phyloP scores from a whole-genome alignment of 495 filamentous ascomycete species.

The Parathielavia hyrcaniae region DNA sequence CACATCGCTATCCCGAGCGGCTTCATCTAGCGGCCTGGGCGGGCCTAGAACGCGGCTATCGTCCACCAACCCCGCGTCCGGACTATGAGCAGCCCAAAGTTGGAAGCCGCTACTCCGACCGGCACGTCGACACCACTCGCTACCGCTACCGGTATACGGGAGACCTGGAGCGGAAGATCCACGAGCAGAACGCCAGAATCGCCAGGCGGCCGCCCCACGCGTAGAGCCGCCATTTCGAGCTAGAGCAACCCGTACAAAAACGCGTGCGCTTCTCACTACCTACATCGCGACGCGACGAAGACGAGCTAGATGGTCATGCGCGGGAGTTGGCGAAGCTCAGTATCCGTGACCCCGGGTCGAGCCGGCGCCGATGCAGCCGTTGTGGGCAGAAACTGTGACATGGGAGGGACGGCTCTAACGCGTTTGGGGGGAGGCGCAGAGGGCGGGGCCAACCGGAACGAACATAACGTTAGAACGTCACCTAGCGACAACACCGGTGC shows the following conservation, averaged over 20 bases:
- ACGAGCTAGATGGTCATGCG: constrained; percentile 10
- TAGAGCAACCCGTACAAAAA: constrained; percentile 8
- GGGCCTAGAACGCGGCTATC: constrained; percentile 8
- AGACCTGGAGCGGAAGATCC: not conserved
- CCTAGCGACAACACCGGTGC: no score
- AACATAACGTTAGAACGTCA: no score
- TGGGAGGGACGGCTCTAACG: constrained; percentile 10
- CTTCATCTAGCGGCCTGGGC: constrained; percentile 10
- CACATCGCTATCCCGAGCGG: constrained; percentile 2
- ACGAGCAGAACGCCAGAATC: no score
- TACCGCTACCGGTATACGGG: constrained; percentile 1
- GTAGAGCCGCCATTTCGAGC: constrained; percentile 15
- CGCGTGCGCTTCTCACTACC: constrained; percentile 11
- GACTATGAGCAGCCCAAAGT: constrained; percentile 9
- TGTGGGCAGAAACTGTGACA: constrained; percentile 9
- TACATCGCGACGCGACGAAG: constrained; percentile 4
- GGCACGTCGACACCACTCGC: constrained; percentile 5
- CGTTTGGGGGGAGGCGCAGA: no score
- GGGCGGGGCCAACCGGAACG: constrained; percentile 2
- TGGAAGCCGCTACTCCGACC: constrained; percentile 9
- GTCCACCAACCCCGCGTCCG: constrained; percentile 1
- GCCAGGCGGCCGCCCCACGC: no score
- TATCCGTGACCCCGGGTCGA: not conserved
- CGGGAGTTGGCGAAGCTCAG: constrained; percentile 11
- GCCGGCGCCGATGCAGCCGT: constrained; percentile 7